These are phyloP conservation scores for Termitomyces heimii DNA, from an alignment of 768 basidiomycete genomes.

Conservation along the genomic window DNA sequence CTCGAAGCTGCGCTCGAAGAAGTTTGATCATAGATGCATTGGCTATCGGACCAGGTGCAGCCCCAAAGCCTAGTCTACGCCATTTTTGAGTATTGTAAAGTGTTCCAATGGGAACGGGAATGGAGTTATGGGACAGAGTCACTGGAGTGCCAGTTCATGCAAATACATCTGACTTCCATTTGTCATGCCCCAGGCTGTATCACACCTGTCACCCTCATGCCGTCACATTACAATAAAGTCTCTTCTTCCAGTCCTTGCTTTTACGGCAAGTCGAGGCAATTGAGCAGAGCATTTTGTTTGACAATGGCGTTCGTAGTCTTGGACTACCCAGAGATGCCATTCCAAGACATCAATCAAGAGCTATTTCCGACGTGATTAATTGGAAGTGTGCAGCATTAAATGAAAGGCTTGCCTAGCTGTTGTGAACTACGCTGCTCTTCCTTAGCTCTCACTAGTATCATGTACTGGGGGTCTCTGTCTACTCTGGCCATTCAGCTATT, in stretches of 20 bases:
- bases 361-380: background rate
- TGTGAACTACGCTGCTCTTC: background rate
- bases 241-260: background rate
- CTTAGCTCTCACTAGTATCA: background rate
- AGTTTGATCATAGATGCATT: background rate
- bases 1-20: too few relatives aligned
- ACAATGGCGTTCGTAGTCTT: too few relatives aligned
- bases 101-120: too few relatives aligned
- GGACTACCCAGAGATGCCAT: background rate
- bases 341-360: background rate
- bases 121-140: too few relatives aligned
- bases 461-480: background rate
- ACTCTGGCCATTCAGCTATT: background rate
- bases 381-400: conserved; percentile 1
- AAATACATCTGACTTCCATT: too few relatives aligned
- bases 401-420: background rate
- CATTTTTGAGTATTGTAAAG: too few relatives aligned
- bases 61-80: background rate
- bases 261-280: background rate
- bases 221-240: background rate
- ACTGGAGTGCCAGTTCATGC: too few relatives aligned
- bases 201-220: too few relatives aligned
- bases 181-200: too few relatives aligned
- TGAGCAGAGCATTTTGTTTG: background rate
- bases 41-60: background rate